Conservation (phyloP, 2,329 filamentous ascomycete species). For the Zymoseptoria passerinii region DNA sequence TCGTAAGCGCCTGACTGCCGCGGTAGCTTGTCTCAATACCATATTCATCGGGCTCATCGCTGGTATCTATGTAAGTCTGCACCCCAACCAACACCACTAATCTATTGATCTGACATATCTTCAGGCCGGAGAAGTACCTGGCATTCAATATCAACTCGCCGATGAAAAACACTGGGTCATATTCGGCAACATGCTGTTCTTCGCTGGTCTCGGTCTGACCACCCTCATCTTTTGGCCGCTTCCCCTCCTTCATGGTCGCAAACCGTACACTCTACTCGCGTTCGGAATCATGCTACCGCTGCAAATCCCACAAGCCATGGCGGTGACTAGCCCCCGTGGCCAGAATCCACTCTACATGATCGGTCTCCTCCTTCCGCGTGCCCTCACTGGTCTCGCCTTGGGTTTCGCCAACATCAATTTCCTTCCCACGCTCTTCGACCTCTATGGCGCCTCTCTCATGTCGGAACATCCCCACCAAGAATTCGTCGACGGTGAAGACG, state of each 20-base stretch:
- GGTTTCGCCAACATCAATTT: slow-evolving; percentile 75
- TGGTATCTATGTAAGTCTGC: slow-evolving; percentile 54
- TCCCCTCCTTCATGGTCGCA: slow-evolving; percentile 65
- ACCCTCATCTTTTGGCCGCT: slow-evolving; percentile 67
- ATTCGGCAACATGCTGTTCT: slow-evolving; percentile 66
- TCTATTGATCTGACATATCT: neutral
- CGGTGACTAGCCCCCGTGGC: slow-evolving; percentile 50
- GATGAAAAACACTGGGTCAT: slow-evolving; percentile 60
- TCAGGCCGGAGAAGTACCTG: slow-evolving; percentile 63
- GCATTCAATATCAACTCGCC: slow-evolving; percentile 67
- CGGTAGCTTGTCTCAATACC: slow-evolving; percentile 64
- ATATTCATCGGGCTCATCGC: slow-evolving; percentile 61
- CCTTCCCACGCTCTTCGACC: slow-evolving; percentile 60
- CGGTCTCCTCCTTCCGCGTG: slow-evolving; percentile 55
- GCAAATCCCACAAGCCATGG: slow-evolving; percentile 66
- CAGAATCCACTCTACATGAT: slow-evolving; percentile 50
- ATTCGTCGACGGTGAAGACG: slow-evolving; percentile 57
- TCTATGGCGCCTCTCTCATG: slow-evolving; percentile 70
- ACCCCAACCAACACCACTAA: neutral
- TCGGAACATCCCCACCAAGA: slow-evolving; percentile 65
- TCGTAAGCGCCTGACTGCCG: slow-evolving; percentile 61
- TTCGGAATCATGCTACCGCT: slow-evolving; percentile 63
- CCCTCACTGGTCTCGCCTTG: slow-evolving; percentile 58
- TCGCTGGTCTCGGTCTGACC: slow-evolving; percentile 60
- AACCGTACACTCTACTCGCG: slow-evolving; percentile 64